Evolutionary conservation across 1,284 basidiomycete species (phyloP).

Genomic region (Tremellales sp.): DNA sequence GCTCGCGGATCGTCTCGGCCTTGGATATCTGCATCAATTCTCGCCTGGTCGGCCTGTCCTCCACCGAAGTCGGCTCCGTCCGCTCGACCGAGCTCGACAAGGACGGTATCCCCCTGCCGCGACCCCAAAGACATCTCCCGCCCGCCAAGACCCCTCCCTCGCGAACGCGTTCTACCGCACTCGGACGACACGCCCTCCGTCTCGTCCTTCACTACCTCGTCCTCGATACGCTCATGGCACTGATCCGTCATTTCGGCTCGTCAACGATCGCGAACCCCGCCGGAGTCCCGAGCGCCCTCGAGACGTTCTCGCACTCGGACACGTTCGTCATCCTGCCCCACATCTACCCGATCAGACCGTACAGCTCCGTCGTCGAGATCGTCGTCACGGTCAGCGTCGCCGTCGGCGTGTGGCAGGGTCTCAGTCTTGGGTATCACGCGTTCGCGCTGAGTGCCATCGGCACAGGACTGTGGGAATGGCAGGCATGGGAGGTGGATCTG

Average conservation of each 20-base stretch:
- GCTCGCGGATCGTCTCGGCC: constrained; percentile 18
- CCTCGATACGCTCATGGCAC: constrained; percentile 29
- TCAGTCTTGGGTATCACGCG: constrained; percentile 39
- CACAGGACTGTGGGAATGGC: constrained; percentile 29
- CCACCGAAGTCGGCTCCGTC: not conserved
- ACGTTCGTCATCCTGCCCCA: constrained; percentile 27
- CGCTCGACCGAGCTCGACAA: not conserved
- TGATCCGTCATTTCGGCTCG: constrained; percentile 25
- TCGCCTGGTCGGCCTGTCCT: constrained; percentile 27
- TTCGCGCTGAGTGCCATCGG: constrained; percentile 23
- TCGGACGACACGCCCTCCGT: constrained; percentile 24
- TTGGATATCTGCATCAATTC: constrained; percentile 34
- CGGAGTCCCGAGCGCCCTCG: constrained; percentile 17
- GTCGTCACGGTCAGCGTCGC: constrained; percentile 24
- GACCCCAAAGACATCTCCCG: not conserved
- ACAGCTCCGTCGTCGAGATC: constrained; percentile 8
- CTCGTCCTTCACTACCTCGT: constrained; percentile 22
- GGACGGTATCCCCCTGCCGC: not conserved
- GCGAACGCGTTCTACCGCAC: constrained; percentile 21
- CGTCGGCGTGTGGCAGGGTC: constrained; percentile 25
- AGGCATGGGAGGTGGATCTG: constrained; percentile 40
- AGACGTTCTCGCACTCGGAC: constrained; percentile 18
- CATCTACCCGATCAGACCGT: not conserved
- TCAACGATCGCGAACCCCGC: constrained; percentile 19
- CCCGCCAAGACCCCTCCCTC: constrained; percentile 7